These are phyloP conservation scores for Fusarium xyrophilum DNA, from an alignment of 2,329 filamentous ascomycete genomes.

Conservation along the genomic window DNA sequence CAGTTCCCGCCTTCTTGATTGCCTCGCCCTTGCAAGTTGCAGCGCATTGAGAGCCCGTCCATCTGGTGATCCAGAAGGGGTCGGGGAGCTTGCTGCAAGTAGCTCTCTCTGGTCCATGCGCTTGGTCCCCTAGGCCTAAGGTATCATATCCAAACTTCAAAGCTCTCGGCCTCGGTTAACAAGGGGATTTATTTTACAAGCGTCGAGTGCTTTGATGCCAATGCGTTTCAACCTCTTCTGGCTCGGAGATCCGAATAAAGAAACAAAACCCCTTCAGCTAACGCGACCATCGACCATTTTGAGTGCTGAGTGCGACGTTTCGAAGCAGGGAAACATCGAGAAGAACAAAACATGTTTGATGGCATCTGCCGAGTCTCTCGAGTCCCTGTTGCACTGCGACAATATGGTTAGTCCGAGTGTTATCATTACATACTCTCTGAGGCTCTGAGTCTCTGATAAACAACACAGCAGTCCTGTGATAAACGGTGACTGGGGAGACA, in stretches of 20 bases:
- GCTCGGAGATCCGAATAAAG: background rate
- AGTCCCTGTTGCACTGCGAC: background rate
- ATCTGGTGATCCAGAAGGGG: slow-evolving; percentile 14
- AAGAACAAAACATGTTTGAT: background rate
- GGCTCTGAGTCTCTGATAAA: background rate
- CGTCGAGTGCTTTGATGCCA: slow-evolving; percentile 25
- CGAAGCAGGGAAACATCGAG: background rate
- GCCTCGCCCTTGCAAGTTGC: background rate
- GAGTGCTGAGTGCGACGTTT: background rate
- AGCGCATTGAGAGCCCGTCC: slow-evolving; percentile 10
- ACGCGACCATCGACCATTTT: background rate
- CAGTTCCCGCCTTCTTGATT: slow-evolving; percentile 7
- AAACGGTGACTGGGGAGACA: slow-evolving; percentile 11
- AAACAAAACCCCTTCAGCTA: background rate
- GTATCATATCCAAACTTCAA: background rate
- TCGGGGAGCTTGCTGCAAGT: slow-evolving; percentile 7
- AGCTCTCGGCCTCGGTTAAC: slow-evolving; percentile 12
- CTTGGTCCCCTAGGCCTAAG: background rate
- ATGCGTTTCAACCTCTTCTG: slow-evolving; percentile 21
- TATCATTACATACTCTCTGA: background rate
- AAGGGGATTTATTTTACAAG: slow-evolving; percentile 1
- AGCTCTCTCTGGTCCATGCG: slow-evolving; percentile 13
- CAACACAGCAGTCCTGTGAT: slow-evolving; percentile 12
- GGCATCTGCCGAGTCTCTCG: background rate
- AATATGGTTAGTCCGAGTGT: slow-evolving; percentile 1